Percentiles rank a stretch among this genome's conserved stretches.
phyloP scores from a whole-genome alignment of 345 rosid genomes.

The Eucalyptus fibrosa region DNA sequence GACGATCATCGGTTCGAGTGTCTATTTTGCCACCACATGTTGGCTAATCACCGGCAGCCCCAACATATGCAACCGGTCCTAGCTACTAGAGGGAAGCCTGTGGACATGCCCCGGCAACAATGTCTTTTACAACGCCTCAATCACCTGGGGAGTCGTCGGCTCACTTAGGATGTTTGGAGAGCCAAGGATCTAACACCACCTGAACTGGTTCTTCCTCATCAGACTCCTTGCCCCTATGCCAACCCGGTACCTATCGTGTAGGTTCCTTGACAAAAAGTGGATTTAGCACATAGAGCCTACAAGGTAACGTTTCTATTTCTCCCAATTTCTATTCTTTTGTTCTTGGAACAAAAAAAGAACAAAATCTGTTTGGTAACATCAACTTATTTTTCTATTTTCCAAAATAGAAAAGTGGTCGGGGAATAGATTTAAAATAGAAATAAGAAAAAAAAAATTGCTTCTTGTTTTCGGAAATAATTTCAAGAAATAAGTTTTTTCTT shows the following conservation, averaged over 20 bases:
- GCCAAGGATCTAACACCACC: constrained; percentile 28
- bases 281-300: constrained; percentile 2
- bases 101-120: constrained; percentile 66
- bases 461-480: too few species aligned
- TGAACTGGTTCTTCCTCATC: constrained; percentile 73
- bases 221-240: constrained; percentile 56
- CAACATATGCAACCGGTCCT: constrained; percentile 42
- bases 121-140: constrained; percentile 71
- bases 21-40: constrained; percentile 42
- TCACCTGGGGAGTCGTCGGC: constrained; percentile 81
- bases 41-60: constrained; percentile 24
- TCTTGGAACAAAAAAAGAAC: too few species aligned
- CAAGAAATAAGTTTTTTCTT: too few species aligned
- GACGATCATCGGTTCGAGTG: constrained; percentile 47
- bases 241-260: constrained; percentile 37
- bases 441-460: too few species aligned
- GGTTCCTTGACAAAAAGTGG: constrained; percentile 65
- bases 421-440: too few species aligned
- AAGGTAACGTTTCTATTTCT: too few species aligned
- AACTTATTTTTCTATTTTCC: too few species aligned
- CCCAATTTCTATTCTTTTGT: too few species aligned
- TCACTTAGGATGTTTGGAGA: constrained; percentile 60
- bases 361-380: too few species aligned
- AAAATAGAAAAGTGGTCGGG: too few species aligned
- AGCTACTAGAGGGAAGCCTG: constrained; percentile 57